Evolutionary conservation across 805 yeast species (phyloP).

Genomic region (Suhomyces prunicola): DNA sequence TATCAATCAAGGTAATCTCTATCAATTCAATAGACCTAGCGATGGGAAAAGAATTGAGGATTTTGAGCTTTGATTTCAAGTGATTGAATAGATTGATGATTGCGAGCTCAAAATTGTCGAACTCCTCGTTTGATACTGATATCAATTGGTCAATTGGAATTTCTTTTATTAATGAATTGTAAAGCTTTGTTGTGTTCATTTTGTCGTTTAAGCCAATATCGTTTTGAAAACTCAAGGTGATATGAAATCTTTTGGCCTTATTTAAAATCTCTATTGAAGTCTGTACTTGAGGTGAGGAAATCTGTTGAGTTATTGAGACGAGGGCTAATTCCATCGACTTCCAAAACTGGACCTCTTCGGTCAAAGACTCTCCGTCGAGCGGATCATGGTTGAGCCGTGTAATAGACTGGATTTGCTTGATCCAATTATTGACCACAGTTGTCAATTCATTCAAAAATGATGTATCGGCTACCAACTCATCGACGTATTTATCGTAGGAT

Average conservation of each 20-base stretch:
- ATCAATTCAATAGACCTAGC: constrained; percentile 60
- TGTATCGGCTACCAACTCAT: constrained; percentile 45
- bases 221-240: constrained; percentile 66
- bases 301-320: constrained; percentile 52
- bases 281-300: constrained; percentile 50
- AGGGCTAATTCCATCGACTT: constrained; percentile 62
- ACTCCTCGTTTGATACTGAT: constrained; percentile 12
- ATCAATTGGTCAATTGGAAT: constrained; percentile 62
- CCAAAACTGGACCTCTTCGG: constrained; percentile 80
- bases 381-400: constrained; percentile 54
- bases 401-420: constrained; percentile 55
- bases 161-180: constrained; percentile 63
- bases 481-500: constrained; percentile 16
- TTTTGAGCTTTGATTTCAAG: constrained; percentile 56
- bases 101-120: constrained; percentile 45
- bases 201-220: constrained; percentile 68
- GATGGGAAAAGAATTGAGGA: constrained; percentile 56
- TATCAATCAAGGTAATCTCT: constrained; percentile 60
- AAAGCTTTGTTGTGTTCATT: constrained; percentile 46
- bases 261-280: constrained; percentile 59
- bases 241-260: constrained; percentile 74
- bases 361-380: constrained; percentile 47
- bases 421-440: constrained; percentile 69
- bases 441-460: constrained; percentile 67
- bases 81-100: constrained; percentile 53